Percentiles rank a stretch among this genome's conserved stretches.
These are phyloP conservation scores for Candida multigemmis DNA, from an alignment of 805 yeast species.

Conservation along the genomic window DNA sequence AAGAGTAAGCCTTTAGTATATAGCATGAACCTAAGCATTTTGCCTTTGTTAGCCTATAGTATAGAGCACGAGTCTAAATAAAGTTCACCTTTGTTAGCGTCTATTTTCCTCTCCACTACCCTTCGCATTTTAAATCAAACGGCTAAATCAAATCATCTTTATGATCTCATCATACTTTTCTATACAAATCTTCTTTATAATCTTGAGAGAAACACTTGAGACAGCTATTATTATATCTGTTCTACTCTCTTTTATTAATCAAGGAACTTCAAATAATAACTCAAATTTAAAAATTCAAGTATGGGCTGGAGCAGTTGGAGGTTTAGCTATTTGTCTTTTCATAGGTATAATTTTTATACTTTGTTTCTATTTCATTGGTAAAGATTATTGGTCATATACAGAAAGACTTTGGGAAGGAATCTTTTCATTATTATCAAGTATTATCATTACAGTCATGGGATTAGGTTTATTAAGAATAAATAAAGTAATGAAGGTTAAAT, in stretches of 20 bases:
- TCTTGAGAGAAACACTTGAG: conserved; percentile 47
- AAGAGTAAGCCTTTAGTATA: no score
- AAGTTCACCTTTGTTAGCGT: no score
- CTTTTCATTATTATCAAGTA: conserved; percentile 67
- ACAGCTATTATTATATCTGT: conserved; percentile 40
- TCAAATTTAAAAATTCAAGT: conserved; percentile 51
- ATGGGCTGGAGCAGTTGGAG: conserved; percentile 72
- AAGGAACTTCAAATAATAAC: conserved; percentile 1
- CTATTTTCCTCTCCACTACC: not conserved
- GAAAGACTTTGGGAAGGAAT: conserved; percentile 88
- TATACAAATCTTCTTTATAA: conserved; percentile 68
- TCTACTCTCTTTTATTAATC: conserved; percentile 57
- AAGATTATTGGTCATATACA: conserved; percentile 79
- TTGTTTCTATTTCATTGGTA: conserved; percentile 68
- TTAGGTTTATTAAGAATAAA: conserved; percentile 72
- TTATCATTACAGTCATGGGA: conserved; percentile 83
- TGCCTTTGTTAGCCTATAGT: no score
- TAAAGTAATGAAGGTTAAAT: conserved; percentile 67
- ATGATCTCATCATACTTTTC: conserved; percentile 35
- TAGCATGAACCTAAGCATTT: no score
- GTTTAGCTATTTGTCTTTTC: conserved; percentile 58
- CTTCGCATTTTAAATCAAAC: not conserved
- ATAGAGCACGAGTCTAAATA: no score
- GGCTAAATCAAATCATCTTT: not conserved
- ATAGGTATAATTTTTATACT: conserved; percentile 67